Percentiles rank a stretch among this genome's conserved stretches.
These are phyloP conservation scores for Wickerhamomyces kurtzmanii DNA, from an alignment of 805 yeast genomes.

Conservation along the genomic window DNA sequence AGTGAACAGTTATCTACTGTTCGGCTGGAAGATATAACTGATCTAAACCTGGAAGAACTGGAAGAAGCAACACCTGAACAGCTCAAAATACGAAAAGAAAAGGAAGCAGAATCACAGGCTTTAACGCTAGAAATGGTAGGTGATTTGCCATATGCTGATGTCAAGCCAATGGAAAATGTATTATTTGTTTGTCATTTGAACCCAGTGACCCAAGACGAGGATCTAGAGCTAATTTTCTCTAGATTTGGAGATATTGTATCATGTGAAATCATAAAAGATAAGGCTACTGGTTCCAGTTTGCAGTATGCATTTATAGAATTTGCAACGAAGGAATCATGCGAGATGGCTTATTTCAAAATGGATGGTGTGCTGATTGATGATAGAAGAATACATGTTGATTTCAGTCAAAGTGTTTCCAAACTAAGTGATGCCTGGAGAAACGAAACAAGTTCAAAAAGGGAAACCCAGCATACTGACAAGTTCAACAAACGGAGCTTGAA, in stretches of 20 bases:
- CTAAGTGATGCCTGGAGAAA: constrained; percentile 16
- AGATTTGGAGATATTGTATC: constrained; percentile 47
- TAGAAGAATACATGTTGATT: constrained; percentile 53
- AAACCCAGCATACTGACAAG: background rate
- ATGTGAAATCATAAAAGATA: constrained; percentile 43
- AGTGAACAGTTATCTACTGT: constrained; percentile 22
- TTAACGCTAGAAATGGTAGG: constrained; percentile 55
- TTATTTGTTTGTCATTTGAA: constrained; percentile 57
- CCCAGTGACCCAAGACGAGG: constrained; percentile 49
- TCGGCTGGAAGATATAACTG: constrained; percentile 15
- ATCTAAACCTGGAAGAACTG: constrained; percentile 10
- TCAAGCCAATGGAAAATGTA: constrained; percentile 51
- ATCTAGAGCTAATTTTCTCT: constrained; percentile 44
- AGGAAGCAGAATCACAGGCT: constrained; percentile 41
- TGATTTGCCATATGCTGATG: constrained; percentile 48
- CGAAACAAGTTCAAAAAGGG: constrained; percentile 5
- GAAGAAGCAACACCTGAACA: constrained; percentile 18
- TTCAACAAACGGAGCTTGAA: constrained; percentile 1
- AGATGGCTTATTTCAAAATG: constrained; percentile 53
- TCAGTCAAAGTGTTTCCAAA: constrained; percentile 43
- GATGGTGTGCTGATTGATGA: constrained; percentile 58
- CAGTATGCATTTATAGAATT: constrained; percentile 61
- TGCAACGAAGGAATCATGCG: constrained; percentile 36
- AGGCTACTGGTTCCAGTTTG: constrained; percentile 35
- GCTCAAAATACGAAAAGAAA: constrained; percentile 15